These are phyloP conservation scores for Phaffomyces opuntiae DNA, from an alignment of 805 yeast genomes.

Conservation along the genomic window DNA sequence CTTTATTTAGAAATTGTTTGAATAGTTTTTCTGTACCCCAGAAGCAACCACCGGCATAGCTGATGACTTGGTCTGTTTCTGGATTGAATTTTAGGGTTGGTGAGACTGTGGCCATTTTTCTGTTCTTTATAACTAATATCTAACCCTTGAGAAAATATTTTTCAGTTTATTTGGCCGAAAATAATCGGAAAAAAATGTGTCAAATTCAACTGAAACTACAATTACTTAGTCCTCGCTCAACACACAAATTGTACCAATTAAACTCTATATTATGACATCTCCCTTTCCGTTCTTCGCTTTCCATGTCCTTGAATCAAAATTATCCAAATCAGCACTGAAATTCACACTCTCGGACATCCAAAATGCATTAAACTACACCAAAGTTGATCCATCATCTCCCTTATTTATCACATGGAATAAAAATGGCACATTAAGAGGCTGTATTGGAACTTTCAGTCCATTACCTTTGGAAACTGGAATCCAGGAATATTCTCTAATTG, in stretches of 20 bases:
- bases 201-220: neutral
- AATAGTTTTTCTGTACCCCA: conserved; percentile 89
- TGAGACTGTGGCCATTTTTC: conserved; percentile 23
- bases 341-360: conserved; percentile 14
- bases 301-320: conserved; percentile 17
- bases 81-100: conserved; percentile 33
- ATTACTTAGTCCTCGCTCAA: neutral
- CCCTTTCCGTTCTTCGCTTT: conserved; percentile 26
- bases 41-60: conserved; percentile 67
- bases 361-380: conserved; percentile 2
- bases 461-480: conserved; percentile 52
- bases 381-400: conserved; percentile 35
- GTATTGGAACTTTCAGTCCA: conserved; percentile 82
- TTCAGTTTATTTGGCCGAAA: neutral
- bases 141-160: too few species aligned
- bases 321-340: neutral
- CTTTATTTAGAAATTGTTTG: conserved; percentile 59
- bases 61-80: conserved; percentile 46
- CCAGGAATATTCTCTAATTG: conserved; percentile 49
- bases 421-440: conserved; percentile 57
- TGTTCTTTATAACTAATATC: too few species aligned
- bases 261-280: neutral
- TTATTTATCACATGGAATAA: conserved; percentile 84
- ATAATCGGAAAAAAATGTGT: neutral
- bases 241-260: neutral